Percentiles rank a stretch among this genome's conserved stretches.
Conservation (phyloP, 2,329 filamentous ascomycete genomes). For the Boeremia exigua region DNA sequence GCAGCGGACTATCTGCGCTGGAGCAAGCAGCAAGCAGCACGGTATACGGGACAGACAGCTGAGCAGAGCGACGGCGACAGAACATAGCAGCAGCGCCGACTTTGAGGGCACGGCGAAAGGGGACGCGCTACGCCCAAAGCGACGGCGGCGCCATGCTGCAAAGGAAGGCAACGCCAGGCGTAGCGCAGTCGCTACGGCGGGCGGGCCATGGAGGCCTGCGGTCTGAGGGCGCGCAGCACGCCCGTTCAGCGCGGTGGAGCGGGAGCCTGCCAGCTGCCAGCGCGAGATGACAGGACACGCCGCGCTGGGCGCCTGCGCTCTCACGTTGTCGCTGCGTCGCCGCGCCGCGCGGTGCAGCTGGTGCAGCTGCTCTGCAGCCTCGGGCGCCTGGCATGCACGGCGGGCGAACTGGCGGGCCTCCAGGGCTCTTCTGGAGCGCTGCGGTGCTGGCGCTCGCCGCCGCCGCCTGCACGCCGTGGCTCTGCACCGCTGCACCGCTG, state of each 20-base stretch:
- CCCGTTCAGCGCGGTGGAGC: no score
- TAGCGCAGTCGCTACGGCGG: constrained; percentile 15
- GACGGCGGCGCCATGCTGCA: constrained; percentile 18
- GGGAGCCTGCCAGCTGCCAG: no score
- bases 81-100: constrained; percentile 2
- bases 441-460: constrained; percentile 3
- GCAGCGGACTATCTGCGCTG: constrained; percentile 19
- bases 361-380: background rate
- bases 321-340: no score
- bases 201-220: constrained; percentile 12
- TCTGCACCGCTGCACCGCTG: constrained; percentile 12
- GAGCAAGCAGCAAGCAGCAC: background rate
- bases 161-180: constrained; percentile 26
- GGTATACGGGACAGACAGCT: background rate
- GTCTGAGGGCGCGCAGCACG: background rate
- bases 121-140: constrained; percentile 19
- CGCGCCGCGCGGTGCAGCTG: background rate
- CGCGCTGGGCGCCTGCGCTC: no score
- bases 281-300: no score
- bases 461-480: background rate
- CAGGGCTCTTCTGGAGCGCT: constrained; percentile 2
- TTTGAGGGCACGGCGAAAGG: constrained; percentile 24
- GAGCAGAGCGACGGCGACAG: background rate
- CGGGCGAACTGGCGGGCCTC: background rate
- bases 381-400: background rate